Evolutionary conservation across 2,329 filamentous ascomycete genomes (phyloP).

Genomic region (Ophiobolus disseminans): DNA sequence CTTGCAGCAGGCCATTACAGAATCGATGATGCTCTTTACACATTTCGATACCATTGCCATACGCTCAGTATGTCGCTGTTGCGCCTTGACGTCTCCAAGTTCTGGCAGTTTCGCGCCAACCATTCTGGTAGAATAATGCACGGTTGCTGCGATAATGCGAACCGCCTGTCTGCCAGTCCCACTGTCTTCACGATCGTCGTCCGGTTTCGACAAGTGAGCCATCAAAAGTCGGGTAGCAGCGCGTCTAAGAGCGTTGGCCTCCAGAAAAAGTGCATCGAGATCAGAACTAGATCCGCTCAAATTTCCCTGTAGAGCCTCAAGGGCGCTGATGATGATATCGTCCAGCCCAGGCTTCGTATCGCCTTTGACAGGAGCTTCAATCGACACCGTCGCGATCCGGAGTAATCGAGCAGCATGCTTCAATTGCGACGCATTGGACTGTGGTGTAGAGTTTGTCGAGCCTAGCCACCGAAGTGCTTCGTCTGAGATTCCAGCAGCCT

Average conservation of each 20-base stretch:
- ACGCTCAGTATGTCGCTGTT: conserved; percentile 30
- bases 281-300: conserved; percentile 42
- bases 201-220: conserved; percentile 13
- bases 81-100: conserved; percentile 23
- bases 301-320: conserved; percentile 36
- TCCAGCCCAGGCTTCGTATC: conserved; percentile 21
- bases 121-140: conserved; percentile 45
- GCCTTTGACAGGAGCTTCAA: conserved; percentile 37
- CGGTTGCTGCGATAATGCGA: conserved; percentile 35
- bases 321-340: conserved; percentile 26
- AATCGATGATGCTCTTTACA: conserved; percentile 46
- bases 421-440: conserved; percentile 26
- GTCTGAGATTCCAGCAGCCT: conserved; percentile 40
- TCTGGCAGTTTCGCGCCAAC: conserved; percentile 27
- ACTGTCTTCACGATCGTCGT: not conserved
- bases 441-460: conserved; percentile 14
- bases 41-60: conserved; percentile 34
- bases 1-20: conserved; percentile 43
- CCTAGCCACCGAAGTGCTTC: conserved; percentile 45
- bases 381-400: conserved; percentile 39
- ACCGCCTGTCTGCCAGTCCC: conserved; percentile 24
- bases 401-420: conserved; percentile 33
- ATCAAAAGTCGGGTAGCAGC: conserved; percentile 36
- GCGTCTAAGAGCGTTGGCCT: conserved; percentile 44
- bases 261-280: conserved; percentile 45